Conservation (phyloP, 202 grass and related monocot species). For the Alloteropsis angusta region DNA sequence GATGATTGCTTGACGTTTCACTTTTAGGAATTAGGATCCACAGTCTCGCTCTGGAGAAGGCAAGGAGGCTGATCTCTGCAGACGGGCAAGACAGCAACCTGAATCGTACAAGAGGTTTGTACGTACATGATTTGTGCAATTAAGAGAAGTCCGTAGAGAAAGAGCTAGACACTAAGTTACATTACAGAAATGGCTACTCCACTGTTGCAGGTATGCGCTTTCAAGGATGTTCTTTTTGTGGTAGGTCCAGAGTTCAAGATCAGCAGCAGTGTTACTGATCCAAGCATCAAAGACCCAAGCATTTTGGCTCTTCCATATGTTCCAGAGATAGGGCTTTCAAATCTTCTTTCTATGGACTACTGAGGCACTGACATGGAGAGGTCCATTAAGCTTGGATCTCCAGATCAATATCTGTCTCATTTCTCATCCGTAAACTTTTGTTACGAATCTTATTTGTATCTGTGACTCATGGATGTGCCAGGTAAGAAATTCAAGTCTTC, state of each 20-base stretch:
- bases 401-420: background rate
- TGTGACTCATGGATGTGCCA: conserved; percentile 3
- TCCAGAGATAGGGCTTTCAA: background rate
- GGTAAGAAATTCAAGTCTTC: conserved; percentile 44
- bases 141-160: too few relatives aligned
- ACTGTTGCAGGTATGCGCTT: too few relatives aligned
- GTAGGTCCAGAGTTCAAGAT: too few relatives aligned
- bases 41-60: background rate
- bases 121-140: too few relatives aligned
- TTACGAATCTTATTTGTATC: background rate
- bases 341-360: background rate
- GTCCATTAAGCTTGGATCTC: background rate
- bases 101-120: too few relatives aligned
- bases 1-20: background rate
- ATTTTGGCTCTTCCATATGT: too few relatives aligned
- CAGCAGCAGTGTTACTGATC: too few relatives aligned
- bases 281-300: too few relatives aligned
- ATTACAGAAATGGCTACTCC: too few relatives aligned
- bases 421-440: background rate
- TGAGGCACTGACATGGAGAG: background rate
- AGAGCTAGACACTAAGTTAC: too few relatives aligned
- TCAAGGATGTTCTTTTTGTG: too few relatives aligned
- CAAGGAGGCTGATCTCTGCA: background rate
- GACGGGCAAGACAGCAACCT: too few relatives aligned
- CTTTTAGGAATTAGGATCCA: background rate